Percentiles rank a stretch among this genome's conserved stretches.
phyloP scores from a whole-genome alignment of 352 stramenopile species.

The Phytophthora rubi region DNA sequence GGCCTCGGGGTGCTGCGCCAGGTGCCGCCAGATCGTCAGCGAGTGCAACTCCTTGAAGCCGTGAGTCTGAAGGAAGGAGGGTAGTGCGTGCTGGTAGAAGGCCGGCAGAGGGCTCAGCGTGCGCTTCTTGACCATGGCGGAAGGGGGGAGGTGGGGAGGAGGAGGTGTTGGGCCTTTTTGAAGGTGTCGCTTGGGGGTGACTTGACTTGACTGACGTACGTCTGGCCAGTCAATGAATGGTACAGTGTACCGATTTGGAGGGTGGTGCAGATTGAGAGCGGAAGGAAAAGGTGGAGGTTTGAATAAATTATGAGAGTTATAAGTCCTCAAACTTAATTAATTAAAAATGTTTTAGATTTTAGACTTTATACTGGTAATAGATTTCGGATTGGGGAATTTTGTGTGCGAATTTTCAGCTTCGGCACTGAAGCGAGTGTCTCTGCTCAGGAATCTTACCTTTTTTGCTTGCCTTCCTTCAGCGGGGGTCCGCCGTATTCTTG shows the following conservation, averaged over 20 bases:
- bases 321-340: no score
- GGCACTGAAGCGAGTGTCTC: no score
- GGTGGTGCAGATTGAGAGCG: background rate
- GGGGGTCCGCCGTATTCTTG: no score
- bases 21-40: slow-evolving; percentile 76
- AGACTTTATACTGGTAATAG: no score
- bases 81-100: slow-evolving; percentile 77
- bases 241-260: background rate
- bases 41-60: slow-evolving; percentile 82
- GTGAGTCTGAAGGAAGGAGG: slow-evolving; percentile 63
- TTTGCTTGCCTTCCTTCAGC: no score
- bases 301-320: background rate
- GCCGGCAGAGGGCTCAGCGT: slow-evolving; percentile 72
- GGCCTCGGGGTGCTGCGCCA: slow-evolving; percentile 65
- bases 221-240: background rate
- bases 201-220: background rate
- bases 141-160: background rate
- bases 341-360: no score
- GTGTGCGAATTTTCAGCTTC: no score
- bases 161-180: background rate
- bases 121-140: slow-evolving; percentile 87
- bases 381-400: no score
- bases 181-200: background rate
- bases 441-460: no score
- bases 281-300: background rate